Evolutionary conservation across 331 rosid species (phyloP), one percentile per base, ranked within the genome.

Genomic region (Cucumis variabilis): DNA sequence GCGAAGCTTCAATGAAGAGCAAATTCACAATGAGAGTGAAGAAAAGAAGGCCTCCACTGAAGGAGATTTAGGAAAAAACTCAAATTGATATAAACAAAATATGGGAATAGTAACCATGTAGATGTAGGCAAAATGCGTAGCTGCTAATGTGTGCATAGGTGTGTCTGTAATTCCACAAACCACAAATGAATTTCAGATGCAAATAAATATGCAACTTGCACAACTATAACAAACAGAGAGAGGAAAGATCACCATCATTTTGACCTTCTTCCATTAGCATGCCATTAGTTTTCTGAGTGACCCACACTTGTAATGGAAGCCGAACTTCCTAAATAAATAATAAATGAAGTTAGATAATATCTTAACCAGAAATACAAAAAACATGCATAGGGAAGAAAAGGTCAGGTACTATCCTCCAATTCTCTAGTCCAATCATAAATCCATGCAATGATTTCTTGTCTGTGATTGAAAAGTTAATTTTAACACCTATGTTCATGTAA

Each of bases 281-380:
- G 85, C 96, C 96, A 83, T 88, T 93, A 89, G 92, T 92, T 92
- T 97, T 94, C 93, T 94, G 97, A 91, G 92, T 90, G 67, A 94
- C 96, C 99, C 99, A 96, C 89, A 96, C 91, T 89, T 96, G 99
- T 84, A 97, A 90, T 37, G 98, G 99, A 87, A 92, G 85, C 67
- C 99, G 99, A 86, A 91, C 94, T 93, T 97, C 99, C 99, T 97
- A 92, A 60, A 94, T 66, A 78, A 66, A 78, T 77, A 48, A 89
- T 14, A 20, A 90, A 92, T 88, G 87, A 83, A 48, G 87, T 30
- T 27, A 89, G 87, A 83, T 73, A 19, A 21, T n/a, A 65, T 46
- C 79, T 3, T 60, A 85, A 79, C 51, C 41, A 86, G 82, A 83
- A 84, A 87, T 30, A 17, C 37, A 77, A 51, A 28, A 63, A 83